Base-by-base conservation (phyloP, 176 grass and related monocot genomes). In the Lolium multiflorum region DNA sequence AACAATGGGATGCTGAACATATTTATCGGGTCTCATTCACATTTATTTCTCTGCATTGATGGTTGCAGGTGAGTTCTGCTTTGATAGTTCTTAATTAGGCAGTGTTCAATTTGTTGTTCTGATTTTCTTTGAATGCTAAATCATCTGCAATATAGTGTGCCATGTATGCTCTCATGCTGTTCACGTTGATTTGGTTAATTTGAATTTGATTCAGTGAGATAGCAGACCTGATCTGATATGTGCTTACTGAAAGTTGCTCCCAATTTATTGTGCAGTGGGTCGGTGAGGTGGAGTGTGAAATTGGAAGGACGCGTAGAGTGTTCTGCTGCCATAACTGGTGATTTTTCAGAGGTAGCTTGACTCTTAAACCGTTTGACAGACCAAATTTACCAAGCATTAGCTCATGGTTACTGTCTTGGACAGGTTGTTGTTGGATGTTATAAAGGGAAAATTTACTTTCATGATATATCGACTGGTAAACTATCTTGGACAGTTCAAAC, bases 361-460 rank as follows among this genome's bases (percentile, higher is more conserved):
- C 14, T 48, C 56, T 78, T 72, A 47, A 46, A 77, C 74, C 39
- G 59, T 41, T 46, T 7, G 50, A 20, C 54, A 55, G 38, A 41
- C 1, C 7, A 92, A 52, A 49, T 88, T 88, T 56, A 21, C 43
- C 3, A 58, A 55, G 11, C 50, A 77, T 82, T 81, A 77, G 13
- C 64, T 88, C 68, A 85, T 88, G 25, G 25, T 75, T 82, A 72
- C 9, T 89, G 80, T 80, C 43, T 15, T 75, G 59, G 74, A 76
- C 84, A 98, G 96, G 93, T 98, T 60, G 96, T 94, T 60, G 88
- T 98, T 78, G 96, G 96, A 69, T 98, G 96, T 78, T 98, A 94
- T 51, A 92, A 92, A 87, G 96, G 96, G 71, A 95, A 94, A 83
- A 95, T 98, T 69, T 98, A 95, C 71, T 98, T 98, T 83, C 73